phyloP scores from a whole-genome alignment of 2,329 filamentous ascomycete species.

The Diaporthe amygdali region DNA sequence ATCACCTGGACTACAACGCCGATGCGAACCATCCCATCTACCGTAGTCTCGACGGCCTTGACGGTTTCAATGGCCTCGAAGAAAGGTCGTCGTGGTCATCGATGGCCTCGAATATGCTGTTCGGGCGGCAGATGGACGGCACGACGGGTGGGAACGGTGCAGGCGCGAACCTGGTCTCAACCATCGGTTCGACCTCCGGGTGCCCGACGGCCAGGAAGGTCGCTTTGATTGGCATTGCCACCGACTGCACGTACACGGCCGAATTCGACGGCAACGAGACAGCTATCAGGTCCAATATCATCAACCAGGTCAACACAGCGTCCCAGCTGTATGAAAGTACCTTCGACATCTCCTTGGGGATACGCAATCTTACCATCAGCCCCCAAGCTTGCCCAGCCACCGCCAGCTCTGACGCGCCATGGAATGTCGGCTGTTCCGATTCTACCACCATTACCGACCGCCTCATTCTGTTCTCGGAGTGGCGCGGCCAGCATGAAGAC shows the following conservation, averaged over 20 bases:
- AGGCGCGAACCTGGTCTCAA: constrained; percentile 76
- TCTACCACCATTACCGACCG: constrained; percentile 73
- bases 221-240: constrained; percentile 88
- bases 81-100: constrained; percentile 47
- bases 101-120: constrained; percentile 68
- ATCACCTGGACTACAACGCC: constrained; percentile 81
- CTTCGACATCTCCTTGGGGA: constrained; percentile 93
- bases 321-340: constrained; percentile 87
- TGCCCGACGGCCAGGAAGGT: constrained; percentile 92
- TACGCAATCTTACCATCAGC: constrained; percentile 83
- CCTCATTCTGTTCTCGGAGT: constrained; percentile 85
- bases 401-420: constrained; percentile 70
- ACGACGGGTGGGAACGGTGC: constrained; percentile 76
- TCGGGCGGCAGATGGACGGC: constrained; percentile 76
- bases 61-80: constrained; percentile 41
- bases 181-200: constrained; percentile 82
- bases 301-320: constrained; percentile 83
- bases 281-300: constrained; percentile 75
- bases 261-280: constrained; percentile 65
- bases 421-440: constrained; percentile 79
- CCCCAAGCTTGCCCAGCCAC: constrained; percentile 76
- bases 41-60: constrained; percentile 44
- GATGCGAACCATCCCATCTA: constrained; percentile 74
- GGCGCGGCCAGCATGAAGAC: constrained; percentile 81
- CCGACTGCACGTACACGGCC: constrained; percentile 86